Conservation (phyloP, 805 yeast species). For the Dipodascus geniculatus region DNA sequence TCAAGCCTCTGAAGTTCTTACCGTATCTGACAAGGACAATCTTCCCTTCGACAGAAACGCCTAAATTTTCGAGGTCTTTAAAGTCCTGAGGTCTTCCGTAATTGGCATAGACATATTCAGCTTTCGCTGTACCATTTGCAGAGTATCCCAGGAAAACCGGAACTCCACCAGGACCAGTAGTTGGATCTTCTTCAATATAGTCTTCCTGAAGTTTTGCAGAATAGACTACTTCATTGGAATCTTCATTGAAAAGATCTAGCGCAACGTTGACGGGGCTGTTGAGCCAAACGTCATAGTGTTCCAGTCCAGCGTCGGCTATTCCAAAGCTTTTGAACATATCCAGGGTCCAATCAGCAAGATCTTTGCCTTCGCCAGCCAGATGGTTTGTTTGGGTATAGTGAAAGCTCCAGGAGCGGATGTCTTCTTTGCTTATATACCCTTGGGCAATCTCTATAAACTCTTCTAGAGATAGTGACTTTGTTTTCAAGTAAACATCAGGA, state of each 20-base stretch:
- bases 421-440: background rate
- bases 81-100: constrained; percentile 57
- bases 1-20: constrained; percentile 56
- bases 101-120: constrained; percentile 52
- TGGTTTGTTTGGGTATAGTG: constrained; percentile 44
- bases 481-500: background rate
- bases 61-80: constrained; percentile 32
- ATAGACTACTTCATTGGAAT: constrained; percentile 27
- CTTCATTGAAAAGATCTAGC: constrained; percentile 32
- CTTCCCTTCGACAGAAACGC: constrained; percentile 42
- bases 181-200: constrained; percentile 39
- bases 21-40: constrained; percentile 64
- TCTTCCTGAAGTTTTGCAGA: constrained; percentile 46
- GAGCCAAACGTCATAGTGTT: constrained; percentile 47
- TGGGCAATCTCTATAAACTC: background rate
- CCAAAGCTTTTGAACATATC: constrained; percentile 52
- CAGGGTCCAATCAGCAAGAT: constrained; percentile 42
- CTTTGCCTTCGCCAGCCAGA: constrained; percentile 35
- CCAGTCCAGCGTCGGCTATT: constrained; percentile 34
- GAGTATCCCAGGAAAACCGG: constrained; percentile 73
- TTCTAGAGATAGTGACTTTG: background rate
- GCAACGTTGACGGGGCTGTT: constrained; percentile 50
- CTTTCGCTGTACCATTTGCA: constrained; percentile 65
- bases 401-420: constrained; percentile 32
- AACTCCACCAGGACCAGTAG: constrained; percentile 36